Conservation (phyloP, 805 yeast genomes). For the Yamadazyma ubonensis region DNA sequence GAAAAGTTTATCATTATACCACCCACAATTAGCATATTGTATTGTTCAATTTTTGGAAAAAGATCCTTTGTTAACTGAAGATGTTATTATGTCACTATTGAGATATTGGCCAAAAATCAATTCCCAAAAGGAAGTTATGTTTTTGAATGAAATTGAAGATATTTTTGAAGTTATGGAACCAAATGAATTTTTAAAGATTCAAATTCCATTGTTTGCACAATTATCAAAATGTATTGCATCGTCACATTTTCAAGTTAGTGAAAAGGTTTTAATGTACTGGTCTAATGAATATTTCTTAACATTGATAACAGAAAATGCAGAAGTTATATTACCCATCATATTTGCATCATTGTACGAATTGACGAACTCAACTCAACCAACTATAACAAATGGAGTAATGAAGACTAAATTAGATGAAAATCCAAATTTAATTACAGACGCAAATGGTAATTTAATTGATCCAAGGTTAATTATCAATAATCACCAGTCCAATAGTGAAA, state of each 20-base stretch:
- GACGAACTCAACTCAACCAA: conserved; percentile 52
- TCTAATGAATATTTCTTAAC: conserved; percentile 91
- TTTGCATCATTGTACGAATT: conserved; percentile 88
- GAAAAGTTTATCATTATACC: conserved; percentile 82
- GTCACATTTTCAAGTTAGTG: conserved; percentile 96
- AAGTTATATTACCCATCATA: conserved; percentile 86
- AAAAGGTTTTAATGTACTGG: conserved; percentile 91
- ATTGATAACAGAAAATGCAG: conserved; percentile 87
- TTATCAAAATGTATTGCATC: conserved; percentile 90
- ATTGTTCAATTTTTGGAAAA: conserved; percentile 95
- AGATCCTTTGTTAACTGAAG: conserved; percentile 89
- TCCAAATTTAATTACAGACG: conserved; percentile 40
- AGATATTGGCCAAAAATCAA: conserved; percentile 97
- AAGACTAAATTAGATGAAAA: conserved; percentile 38
- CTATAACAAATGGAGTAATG: conserved; percentile 39
- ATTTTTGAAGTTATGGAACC: conserved; percentile 96
- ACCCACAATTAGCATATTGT: conserved; percentile 96
- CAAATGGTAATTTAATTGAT: conserved; percentile 44
- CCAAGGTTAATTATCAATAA: conserved; percentile 29
- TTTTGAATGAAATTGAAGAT: conserved; percentile 92
- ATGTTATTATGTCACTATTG: conserved; percentile 90
- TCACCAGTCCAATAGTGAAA: conserved; percentile 8
- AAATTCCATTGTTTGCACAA: conserved; percentile 91
- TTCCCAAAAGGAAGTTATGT: conserved; percentile 94
- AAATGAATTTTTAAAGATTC: conserved; percentile 83